Conservation (phyloP, 208 protist genomes). For the Leishmania tarentolae region DNA sequence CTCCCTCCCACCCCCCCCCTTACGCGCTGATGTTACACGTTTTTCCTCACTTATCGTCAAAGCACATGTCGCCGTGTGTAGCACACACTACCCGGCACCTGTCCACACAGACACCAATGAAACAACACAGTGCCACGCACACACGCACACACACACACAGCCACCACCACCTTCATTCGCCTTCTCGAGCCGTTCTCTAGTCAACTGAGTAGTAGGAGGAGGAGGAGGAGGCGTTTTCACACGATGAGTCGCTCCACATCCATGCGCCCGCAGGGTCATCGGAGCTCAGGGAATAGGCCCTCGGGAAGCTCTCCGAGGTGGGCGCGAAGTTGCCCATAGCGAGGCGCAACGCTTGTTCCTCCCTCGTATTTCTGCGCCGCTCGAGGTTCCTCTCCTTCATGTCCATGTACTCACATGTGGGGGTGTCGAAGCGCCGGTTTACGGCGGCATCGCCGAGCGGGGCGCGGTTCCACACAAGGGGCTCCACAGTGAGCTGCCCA, state of each 20-base stretch:
- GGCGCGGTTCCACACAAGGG: conserved; percentile 6
- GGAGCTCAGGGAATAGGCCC: background rate
- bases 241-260: background rate
- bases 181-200: background rate
- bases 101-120: too few relatives aligned
- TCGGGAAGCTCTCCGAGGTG: background rate
- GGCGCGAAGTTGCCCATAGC: background rate
- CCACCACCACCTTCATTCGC: background rate
- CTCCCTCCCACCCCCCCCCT: background rate
- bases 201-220: conserved; percentile 1
- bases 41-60: background rate
- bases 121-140: background rate
- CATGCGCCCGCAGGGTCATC: conserved; percentile 1
- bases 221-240: background rate
- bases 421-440: background rate
- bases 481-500: conserved; percentile 20
- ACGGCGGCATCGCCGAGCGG: conserved; percentile 23
- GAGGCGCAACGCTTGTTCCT: background rate
- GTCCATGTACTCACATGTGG: conserved; percentile 4
- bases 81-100: too few relatives aligned
- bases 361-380: background rate
- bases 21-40: background rate
- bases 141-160: background rate
- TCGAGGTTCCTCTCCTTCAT: background rate
- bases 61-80: background rate